Conservation (phyloP, 2,329 filamentous ascomycete genomes). For the Blumeria graminis region DNA sequence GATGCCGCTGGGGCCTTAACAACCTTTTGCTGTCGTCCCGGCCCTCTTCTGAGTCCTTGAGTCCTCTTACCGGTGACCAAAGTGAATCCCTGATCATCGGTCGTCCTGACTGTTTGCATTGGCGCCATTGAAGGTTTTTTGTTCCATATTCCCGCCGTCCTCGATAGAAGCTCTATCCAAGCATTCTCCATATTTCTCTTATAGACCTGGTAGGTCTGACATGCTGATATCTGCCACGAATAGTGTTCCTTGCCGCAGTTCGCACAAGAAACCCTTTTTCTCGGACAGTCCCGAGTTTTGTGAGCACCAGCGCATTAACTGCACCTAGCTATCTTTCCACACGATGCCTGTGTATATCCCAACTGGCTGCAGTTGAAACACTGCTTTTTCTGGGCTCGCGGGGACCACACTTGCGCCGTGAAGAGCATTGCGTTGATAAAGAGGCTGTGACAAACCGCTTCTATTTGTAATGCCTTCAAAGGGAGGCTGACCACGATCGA, state of each 20-base stretch:
- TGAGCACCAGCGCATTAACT: background rate
- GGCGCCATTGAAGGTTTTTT: background rate
- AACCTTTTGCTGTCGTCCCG: background rate
- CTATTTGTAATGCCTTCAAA: too few species aligned
- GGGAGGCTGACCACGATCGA: too few species aligned
- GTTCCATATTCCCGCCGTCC: background rate
- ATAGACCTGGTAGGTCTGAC: background rate
- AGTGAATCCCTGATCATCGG: background rate
- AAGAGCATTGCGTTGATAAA: too few species aligned
- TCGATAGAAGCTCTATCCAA: background rate
- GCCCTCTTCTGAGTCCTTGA: background rate
- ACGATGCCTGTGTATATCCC: background rate
- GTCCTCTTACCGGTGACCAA: background rate
- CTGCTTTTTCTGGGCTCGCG: background rate
- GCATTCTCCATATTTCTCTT: background rate
- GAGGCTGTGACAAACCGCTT: too few species aligned
- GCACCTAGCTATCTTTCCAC: background rate
- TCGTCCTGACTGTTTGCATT: background rate
- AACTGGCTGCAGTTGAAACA: background rate
- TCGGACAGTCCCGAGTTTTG: background rate
- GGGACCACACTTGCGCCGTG: too few species aligned
- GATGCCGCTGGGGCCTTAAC: background rate
- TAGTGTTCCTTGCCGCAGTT: background rate
- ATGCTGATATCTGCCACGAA: background rate
- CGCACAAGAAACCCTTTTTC: background rate